Conservation (phyloP, 1,284 basidiomycete species). For the Cryptococcus deneoformans region DNA sequence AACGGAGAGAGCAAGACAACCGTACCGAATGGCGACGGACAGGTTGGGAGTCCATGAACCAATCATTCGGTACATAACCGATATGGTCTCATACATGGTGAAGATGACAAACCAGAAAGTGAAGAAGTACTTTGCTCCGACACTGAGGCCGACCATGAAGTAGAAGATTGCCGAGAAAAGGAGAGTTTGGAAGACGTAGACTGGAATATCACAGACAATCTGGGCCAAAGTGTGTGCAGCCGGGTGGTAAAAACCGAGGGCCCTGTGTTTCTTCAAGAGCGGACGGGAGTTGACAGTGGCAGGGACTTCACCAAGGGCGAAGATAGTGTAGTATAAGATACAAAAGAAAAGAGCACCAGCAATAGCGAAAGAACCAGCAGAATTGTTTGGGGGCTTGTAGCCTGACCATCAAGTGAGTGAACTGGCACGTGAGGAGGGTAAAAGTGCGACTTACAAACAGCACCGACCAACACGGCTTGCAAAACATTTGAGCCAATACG, state of each 20-base stretch:
- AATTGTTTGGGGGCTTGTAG: conserved; percentile 61
- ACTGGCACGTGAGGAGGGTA: not conserved
- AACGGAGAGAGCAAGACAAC: conserved; percentile 15
- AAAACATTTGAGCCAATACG: not conserved
- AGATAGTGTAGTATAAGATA: conserved; percentile 53
- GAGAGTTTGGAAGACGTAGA: conserved; percentile 52
- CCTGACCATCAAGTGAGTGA: conserved; percentile 1
- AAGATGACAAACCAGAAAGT: conserved; percentile 47
- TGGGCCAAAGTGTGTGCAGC: not conserved
- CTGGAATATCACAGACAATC: conserved; percentile 47
- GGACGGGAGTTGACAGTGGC: conserved; percentile 25
- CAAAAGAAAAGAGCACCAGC: conserved; percentile 78
- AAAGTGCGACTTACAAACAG: conserved; percentile 60
- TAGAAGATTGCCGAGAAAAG: conserved; percentile 53
- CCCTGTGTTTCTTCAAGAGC: not conserved
- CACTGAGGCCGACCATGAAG: conserved; percentile 23
- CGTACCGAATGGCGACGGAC: not conserved
- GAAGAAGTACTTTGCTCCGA: conserved; percentile 27
- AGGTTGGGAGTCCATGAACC: not conserved
- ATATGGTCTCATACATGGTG: conserved; percentile 51
- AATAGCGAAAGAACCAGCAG: conserved; percentile 80
- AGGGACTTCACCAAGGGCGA: conserved; percentile 42
- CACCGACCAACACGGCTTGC: not conserved
- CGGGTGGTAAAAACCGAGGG: not conserved
- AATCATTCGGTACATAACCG: conserved; percentile 6